phyloP scores from a whole-genome alignment of 352 stramenopile genomes.

The Phytophthora capsici region DNA sequence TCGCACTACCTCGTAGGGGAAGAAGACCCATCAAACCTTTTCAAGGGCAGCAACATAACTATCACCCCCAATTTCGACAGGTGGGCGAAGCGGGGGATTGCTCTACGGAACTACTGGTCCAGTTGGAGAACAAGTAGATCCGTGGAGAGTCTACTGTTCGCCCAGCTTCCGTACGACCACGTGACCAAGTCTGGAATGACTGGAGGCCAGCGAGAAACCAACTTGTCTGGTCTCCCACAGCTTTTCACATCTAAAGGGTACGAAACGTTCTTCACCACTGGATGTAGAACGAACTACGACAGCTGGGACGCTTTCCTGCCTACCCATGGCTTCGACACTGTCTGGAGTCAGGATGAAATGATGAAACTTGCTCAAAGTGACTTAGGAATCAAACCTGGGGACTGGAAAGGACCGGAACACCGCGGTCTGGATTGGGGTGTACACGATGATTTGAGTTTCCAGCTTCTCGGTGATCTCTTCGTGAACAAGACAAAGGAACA shows the following conservation, averaged over 20 bases:
- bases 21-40: slow-evolving; percentile 17
- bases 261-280: slow-evolving; percentile 55
- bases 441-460: too few species aligned
- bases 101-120: slow-evolving; percentile 63
- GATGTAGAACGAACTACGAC: slow-evolving; percentile 48
- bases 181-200: slow-evolving; percentile 40
- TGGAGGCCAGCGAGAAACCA: slow-evolving; percentile 19
- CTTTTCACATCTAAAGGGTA: slow-evolving; percentile 57
- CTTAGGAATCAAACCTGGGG: too few species aligned
- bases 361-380: too few species aligned
- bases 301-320: slow-evolving; percentile 52
- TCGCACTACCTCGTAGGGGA: slow-evolving; percentile 60
- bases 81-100: slow-evolving; percentile 57
- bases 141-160: slow-evolving; percentile 61
- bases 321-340: slow-evolving; percentile 59
- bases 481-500: slow-evolving; percentile 54
- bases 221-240: slow-evolving; percentile 51
- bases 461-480: too few species aligned
- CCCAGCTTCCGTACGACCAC: slow-evolving; percentile 52
- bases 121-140: slow-evolving; percentile 63
- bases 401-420: too few species aligned
- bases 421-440: too few species aligned
- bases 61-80: slow-evolving; percentile 59
- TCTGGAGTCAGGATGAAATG: too few species aligned
- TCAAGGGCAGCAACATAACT: slow-evolving; percentile 32